A percentile compares a stretch with the other conserved stretches of the same genome.
These are phyloP conservation scores for Lachnellula cervina DNA, from an alignment of 2,329 filamentous ascomycete genomes.

Conservation along the genomic window DNA sequence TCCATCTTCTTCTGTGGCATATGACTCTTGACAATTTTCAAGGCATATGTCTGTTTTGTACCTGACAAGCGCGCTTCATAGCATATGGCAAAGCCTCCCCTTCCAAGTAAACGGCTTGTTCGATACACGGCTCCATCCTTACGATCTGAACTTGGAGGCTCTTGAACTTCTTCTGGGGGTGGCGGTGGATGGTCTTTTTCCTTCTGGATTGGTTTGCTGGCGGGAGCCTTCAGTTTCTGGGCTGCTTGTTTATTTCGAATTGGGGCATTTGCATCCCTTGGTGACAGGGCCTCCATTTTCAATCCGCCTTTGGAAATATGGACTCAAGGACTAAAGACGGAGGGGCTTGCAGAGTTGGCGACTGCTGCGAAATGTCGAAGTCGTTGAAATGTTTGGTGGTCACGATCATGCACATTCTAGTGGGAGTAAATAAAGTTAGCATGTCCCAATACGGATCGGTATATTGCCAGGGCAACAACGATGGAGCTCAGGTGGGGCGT, in stretches of 20 bases:
- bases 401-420: not conserved
- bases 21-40: constrained; percentile 79
- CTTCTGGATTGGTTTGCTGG: constrained; percentile 40
- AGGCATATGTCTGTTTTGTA: constrained; percentile 62
- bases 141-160: constrained; percentile 64
- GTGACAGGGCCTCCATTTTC: constrained; percentile 60
- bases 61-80: constrained; percentile 66
- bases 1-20: constrained; percentile 75
- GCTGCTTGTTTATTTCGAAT: constrained; percentile 38
- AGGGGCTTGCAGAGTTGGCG: not conserved
- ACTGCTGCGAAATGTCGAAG: not conserved
- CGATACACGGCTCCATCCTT: constrained; percentile 68
- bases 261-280: constrained; percentile 59
- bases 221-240: constrained; percentile 43
- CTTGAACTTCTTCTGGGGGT: constrained; percentile 54
- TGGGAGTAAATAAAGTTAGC: not conserved
- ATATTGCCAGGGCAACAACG: not conserved
- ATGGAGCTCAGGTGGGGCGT: too few relatives aligned
- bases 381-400: not conserved
- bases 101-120: constrained; percentile 69
- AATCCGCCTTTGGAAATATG: constrained; percentile 36
- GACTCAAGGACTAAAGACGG: not conserved
- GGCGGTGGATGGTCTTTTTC: constrained; percentile 64
- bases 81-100: constrained; percentile 79
- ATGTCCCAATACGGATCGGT: not conserved